phyloP scores from a whole-genome alignment of 306 rosid species.

The Casuarina equisetifolia region DNA sequence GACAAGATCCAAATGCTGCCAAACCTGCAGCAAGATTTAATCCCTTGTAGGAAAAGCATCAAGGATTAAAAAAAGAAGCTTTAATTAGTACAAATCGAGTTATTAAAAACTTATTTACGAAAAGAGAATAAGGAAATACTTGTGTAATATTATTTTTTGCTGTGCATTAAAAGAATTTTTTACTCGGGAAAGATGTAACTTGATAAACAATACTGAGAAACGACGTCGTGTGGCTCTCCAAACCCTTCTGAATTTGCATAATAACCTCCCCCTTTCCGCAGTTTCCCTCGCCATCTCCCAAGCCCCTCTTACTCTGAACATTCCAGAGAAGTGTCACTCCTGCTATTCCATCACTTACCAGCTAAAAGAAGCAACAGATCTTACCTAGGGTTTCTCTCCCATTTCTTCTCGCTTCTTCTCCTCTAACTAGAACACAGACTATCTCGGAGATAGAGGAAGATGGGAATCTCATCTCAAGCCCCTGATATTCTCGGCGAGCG shows the following conservation, averaged over 20 bases:
- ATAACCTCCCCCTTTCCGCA: neutral
- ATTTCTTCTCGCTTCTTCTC: neutral
- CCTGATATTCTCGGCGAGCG: conserved; percentile 90
- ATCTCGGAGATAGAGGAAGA: conserved; percentile 2
- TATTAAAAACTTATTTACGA: too few species aligned
- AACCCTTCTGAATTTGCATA: neutral
- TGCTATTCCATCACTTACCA: neutral
- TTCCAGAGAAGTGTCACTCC: conserved; percentile 2
- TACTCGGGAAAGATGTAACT: too few species aligned
- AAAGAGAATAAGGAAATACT: too few species aligned
- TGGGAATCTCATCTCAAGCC: conserved; percentile 62
- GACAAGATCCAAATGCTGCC: too few species aligned
- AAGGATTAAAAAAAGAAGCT: too few species aligned
- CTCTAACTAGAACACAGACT: neutral
- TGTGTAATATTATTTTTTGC: too few species aligned
- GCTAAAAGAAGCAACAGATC: conserved; percentile 1
- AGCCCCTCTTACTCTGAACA: conserved; percentile 4
- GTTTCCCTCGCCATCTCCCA: neutral
- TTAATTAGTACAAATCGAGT: too few species aligned
- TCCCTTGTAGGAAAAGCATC: too few species aligned
- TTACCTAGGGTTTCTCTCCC: conserved; percentile 26
- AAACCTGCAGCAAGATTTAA: too few species aligned
- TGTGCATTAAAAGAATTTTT: too few species aligned
- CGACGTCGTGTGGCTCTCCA: conserved; percentile 23
- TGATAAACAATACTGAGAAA: neutral